Evolutionary conservation across 257 asterid species (phyloP), one percentile per base, ranked within the genome.

Genomic region (Ligustrum vulgare): DNA sequence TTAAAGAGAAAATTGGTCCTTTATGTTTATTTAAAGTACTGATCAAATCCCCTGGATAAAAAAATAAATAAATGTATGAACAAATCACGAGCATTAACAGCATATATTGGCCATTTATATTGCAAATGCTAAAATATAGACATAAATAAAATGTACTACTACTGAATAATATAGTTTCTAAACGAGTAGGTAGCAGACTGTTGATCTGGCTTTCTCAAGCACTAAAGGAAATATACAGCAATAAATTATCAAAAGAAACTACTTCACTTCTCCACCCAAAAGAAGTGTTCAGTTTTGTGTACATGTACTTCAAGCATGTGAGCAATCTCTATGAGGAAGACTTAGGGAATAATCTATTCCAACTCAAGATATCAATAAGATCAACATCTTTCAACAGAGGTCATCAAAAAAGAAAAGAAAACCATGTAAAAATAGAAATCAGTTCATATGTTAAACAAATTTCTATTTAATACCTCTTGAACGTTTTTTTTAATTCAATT

Each of bases 1-100:
- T 94, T 85, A 94, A 86, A 72, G 98, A 92, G 89, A 91, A 92
- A 79, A 94, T 91, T 68, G 99, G 97, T 64, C 99, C 99, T 78
- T 92, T 92, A 81, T 94, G 99, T 82, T 89, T 94, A 85, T 84
- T 91, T 76, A 94, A 79, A 69, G 98, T 89, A 83, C 84, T 89
- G 31, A 89, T 77, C 85, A 94, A 82, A 72, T 94, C 98, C 84
- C 99, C 99, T 94, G 86, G 71, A 87, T 67, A 72, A 82, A 80
- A 80, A 77, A 79, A 72, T 39, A 77, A 79, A 72, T 39, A 75
- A 77, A 69, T 28, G 66, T 51, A 56, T 70, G 63, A 54, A 79
- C 63, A 79, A 20, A 43, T 49, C 37, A 81, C 34, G 41, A 71
- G 65, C 33, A 81, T 15, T 63, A 51, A 76, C 67, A 15, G 77